These are phyloP conservation scores for Tetrahymena thermophila DNA, from an alignment of 73 alveolate species.

Conservation along the genomic window DNA sequence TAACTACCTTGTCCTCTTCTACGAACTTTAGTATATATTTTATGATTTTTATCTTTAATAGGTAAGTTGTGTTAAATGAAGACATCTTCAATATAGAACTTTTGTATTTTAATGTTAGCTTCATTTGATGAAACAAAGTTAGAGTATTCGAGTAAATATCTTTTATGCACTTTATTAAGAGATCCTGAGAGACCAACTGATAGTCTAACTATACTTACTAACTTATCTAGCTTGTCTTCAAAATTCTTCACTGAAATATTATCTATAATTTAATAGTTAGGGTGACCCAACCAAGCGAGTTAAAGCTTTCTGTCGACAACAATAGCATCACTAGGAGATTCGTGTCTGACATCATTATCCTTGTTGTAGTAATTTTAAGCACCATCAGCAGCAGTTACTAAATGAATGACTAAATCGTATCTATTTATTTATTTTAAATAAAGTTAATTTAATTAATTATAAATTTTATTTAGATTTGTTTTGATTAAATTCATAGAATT, in stretches of 20 bases:
- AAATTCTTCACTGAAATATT: conserved; percentile 44
- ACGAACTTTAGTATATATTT: neutral
- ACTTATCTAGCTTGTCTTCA: conserved; percentile 58
- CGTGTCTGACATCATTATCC: conserved; percentile 64
- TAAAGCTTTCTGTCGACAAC: conserved; percentile 47
- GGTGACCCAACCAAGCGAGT: conserved; percentile 67
- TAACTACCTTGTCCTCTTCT: neutral
- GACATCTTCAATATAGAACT: neutral
- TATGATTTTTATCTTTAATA: neutral
- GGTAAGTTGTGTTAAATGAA: neutral
- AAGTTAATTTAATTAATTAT: neutral
- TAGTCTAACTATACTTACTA: neutral
- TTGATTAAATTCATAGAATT: neutral
- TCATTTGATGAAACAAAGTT: neutral
- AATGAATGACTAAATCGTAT: conserved; percentile 62
- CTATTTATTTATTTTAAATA: neutral
- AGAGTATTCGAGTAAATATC: neutral
- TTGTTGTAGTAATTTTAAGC: conserved; percentile 47
- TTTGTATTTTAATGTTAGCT: neutral
- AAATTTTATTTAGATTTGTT: neutral
- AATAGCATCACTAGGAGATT: conserved; percentile 52
- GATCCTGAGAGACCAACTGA: neutral
- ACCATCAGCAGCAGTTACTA: conserved; percentile 83
- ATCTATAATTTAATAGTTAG: conserved; percentile 47
- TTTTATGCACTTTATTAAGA: neutral